Percentiles rank a stretch among this genome's conserved stretches.
Conservation (phyloP, 257 asterid genomes). For the Solanum chiquidenum region DNA sequence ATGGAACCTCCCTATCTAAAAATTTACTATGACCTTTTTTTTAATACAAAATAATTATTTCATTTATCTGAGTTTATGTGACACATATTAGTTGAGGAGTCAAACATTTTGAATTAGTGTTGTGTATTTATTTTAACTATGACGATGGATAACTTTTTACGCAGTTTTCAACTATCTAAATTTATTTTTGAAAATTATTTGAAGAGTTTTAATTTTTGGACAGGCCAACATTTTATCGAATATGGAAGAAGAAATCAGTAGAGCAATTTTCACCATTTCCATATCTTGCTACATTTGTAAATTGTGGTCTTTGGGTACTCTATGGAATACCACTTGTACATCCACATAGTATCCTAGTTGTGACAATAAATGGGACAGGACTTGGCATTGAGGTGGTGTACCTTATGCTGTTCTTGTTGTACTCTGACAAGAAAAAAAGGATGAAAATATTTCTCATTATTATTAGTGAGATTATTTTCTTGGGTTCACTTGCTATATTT, state of each 20-base stretch:
- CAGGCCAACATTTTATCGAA: conserved; percentile 57
- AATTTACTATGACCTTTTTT: no score
- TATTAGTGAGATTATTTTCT: conserved; percentile 31
- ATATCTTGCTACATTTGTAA: conserved; percentile 61
- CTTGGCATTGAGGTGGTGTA: conserved; percentile 42
- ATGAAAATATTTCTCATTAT: conserved; percentile 18
- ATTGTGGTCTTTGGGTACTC: conserved; percentile 71
- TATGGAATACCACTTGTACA: conserved; percentile 76
- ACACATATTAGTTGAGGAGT: not conserved
- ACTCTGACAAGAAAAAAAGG: conserved; percentile 32
- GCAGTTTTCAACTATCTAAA: not conserved
- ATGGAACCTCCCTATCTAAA: not conserved
- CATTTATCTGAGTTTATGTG: not conserved
- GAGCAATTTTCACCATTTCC: conserved; percentile 65
- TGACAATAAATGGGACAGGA: conserved; percentile 68
- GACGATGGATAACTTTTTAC: not conserved
- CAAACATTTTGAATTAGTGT: not conserved
- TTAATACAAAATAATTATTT: not conserved
- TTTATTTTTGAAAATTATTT: not conserved
- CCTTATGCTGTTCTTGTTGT: conserved; percentile 26
- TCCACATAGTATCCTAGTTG: conserved; percentile 57
- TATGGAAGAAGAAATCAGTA: conserved; percentile 61
- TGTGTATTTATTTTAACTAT: not conserved
- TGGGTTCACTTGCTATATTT: conserved; percentile 37
- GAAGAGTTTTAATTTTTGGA: not conserved